Conservation (phyloP, 768 basidiomycete species). For the Udeniomyces megalosporus region DNA sequence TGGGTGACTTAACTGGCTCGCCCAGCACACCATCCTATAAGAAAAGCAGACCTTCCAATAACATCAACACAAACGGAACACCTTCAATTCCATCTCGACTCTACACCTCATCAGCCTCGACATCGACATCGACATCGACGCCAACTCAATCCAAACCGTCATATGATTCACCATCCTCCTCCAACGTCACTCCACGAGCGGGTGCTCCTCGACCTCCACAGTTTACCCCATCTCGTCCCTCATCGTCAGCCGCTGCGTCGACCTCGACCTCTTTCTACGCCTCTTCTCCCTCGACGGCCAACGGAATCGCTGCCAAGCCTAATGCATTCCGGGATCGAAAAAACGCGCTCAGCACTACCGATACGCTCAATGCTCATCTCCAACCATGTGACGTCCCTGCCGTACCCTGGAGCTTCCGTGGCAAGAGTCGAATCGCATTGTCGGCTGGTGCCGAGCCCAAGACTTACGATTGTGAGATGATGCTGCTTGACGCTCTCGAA, state of each 20-base stretch:
- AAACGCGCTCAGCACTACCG: slow-evolving; percentile 28
- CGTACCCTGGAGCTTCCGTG: slow-evolving; percentile 9
- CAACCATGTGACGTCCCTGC: slow-evolving; percentile 16
- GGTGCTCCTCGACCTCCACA: neutral
- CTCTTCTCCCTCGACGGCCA: neutral
- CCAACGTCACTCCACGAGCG: neutral
- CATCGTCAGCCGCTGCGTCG: neutral
- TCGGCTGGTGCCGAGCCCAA: slow-evolving; percentile 23
- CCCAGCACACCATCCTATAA: slow-evolving; percentile 3
- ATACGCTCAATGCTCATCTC: slow-evolving; percentile 32
- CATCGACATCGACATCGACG: too few relatives aligned
- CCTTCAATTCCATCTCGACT: neutral
- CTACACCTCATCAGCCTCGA: neutral
- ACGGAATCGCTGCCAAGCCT: too few relatives aligned
- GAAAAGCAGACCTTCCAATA: neutral
- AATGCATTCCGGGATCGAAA: slow-evolving; percentile 22
- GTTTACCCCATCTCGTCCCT: neutral
- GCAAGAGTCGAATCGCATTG: slow-evolving; percentile 24
- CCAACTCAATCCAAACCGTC: too few relatives aligned
- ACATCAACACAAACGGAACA: neutral
- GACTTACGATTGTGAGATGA: slow-evolving; percentile 22
- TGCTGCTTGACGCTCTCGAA: too few relatives aligned
- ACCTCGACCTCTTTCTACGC: neutral
- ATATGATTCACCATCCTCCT: neutral
- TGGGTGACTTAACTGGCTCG: neutral